phyloP scores from a whole-genome alignment of 805 yeast genomes.

The Candida sithepensis region DNA sequence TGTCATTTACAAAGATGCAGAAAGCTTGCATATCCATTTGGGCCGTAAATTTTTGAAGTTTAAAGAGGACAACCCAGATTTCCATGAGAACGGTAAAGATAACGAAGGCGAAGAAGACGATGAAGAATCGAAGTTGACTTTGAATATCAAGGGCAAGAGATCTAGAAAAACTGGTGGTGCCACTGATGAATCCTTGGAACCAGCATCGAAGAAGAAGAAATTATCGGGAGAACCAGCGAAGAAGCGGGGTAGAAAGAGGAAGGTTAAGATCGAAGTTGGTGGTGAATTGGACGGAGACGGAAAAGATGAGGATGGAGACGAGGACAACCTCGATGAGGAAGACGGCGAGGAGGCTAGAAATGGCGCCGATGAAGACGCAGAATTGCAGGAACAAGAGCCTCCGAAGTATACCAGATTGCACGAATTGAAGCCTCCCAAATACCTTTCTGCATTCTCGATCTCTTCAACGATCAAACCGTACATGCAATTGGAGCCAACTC shows the following conservation, averaged over 20 bases:
- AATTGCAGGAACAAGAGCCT: constrained; percentile 14
- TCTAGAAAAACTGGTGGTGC: constrained; percentile 5
- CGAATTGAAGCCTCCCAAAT: constrained; percentile 11
- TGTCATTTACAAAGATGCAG: constrained; percentile 68
- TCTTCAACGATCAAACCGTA: constrained; percentile 32
- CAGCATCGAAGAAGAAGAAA: constrained; percentile 9
- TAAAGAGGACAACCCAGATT: constrained; percentile 26
- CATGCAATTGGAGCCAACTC: constrained; percentile 16
- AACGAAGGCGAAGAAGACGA: constrained; percentile 17
- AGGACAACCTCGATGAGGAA: too few species aligned
- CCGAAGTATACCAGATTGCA: constrained; percentile 5
- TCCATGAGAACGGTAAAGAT: constrained; percentile 18
- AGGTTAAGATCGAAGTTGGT: neutral
- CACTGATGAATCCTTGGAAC: neutral
- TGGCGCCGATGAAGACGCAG: constrained; percentile 4
- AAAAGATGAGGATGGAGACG: neutral
- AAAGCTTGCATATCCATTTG: constrained; percentile 51
- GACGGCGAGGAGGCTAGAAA: constrained; percentile 9
- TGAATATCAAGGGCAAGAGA: constrained; percentile 6
- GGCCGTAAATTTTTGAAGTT: constrained; percentile 36
- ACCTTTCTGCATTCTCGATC: constrained; percentile 31
- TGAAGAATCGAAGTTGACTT: constrained; percentile 5
- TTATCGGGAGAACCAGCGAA: neutral
- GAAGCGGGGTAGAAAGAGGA: neutral
- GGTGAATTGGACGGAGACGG: neutral